A percentile compares a stretch with the other conserved stretches of the same genome.
These are phyloP conservation scores for Psilocybe sp. DNA, from an alignment of 768 basidiomycete genomes.

Conservation along the genomic window DNA sequence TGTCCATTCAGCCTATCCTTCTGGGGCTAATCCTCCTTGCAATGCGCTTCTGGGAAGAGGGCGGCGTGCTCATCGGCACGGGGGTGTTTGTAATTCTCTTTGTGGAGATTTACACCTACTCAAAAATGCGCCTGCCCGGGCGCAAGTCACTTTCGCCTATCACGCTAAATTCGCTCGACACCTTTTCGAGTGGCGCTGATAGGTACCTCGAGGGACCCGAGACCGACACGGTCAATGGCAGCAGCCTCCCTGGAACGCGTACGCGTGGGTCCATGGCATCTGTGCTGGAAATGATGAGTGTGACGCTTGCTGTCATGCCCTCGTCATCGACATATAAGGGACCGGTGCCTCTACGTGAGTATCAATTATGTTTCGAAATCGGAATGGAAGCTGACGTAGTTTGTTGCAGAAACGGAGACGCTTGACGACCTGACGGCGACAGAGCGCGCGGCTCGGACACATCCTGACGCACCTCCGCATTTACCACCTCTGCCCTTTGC, in stretches of 20 bases:
- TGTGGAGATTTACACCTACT: constrained; percentile 57
- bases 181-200: constrained; percentile 48
- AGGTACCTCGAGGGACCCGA: constrained; percentile 31
- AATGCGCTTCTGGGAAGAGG: constrained; percentile 68
- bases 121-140: constrained; percentile 49
- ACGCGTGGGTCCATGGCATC: constrained; percentile 74
- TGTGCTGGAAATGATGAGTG: constrained; percentile 82
- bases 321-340: constrained; percentile 52
- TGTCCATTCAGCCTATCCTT: constrained; percentile 72
- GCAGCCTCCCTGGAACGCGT: constrained; percentile 39
- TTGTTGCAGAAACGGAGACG: constrained; percentile 59
- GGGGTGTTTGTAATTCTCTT: constrained; percentile 53
- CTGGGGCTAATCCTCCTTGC: constrained; percentile 72
- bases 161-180: constrained; percentile 54
- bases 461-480: constrained; percentile 74
- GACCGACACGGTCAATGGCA: constrained; percentile 47
- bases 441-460: constrained; percentile 72
- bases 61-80: constrained; percentile 55
- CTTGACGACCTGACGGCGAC: constrained; percentile 81
- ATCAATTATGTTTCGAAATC: constrained; percentile 17
- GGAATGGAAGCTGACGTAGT: constrained; percentile 5
- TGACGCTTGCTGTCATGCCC: constrained; percentile 73
- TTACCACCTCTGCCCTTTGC: constrained; percentile 67
- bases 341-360: constrained; percentile 65
- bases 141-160: constrained; percentile 49